phyloP scores from a whole-genome alignment of 2,329 filamentous ascomycete genomes.

The Bipolaris victoriae region DNA sequence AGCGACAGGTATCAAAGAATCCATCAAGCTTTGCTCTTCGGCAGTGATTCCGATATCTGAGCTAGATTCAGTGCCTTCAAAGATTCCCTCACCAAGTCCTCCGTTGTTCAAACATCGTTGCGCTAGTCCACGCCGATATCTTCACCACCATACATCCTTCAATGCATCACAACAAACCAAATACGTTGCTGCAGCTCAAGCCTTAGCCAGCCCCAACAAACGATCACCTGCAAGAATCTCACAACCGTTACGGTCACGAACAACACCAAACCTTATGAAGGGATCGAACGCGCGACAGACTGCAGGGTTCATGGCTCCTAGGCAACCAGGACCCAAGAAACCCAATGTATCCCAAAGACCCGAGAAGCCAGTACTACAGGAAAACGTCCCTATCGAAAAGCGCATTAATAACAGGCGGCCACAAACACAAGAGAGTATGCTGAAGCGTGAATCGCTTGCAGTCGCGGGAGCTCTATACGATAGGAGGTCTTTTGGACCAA shows the following conservation, averaged over 20 bases:
- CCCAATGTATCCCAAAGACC: constrained; percentile 12
- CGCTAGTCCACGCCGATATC: constrained; percentile 39
- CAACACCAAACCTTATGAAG: constrained; percentile 39
- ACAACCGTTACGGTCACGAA: constrained; percentile 35
- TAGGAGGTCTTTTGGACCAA: constrained; percentile 27
- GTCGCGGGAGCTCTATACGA: constrained; percentile 16
- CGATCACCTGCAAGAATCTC: constrained; percentile 23
- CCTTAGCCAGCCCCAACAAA: constrained; percentile 14
- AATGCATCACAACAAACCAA: constrained; percentile 27
- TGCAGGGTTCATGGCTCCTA: constrained; percentile 25
- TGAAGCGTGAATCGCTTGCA: constrained; percentile 29
- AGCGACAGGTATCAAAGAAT: constrained; percentile 8
- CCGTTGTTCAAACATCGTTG: constrained; percentile 23
- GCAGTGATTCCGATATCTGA: constrained; percentile 13
- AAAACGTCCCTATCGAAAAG: constrained; percentile 31
- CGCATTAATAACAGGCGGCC: constrained; percentile 22
- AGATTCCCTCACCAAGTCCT: constrained; percentile 41
- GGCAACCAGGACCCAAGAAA: constrained; percentile 23
- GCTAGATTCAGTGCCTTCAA: constrained; percentile 22
- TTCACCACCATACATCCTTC: constrained; percentile 18
- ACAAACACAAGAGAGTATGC: constrained; percentile 27
- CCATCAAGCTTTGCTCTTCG: constrained; percentile 8
- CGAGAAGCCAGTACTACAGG: constrained; percentile 23
- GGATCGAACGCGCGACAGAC: constrained; percentile 15
- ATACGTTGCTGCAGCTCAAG: constrained; percentile 22